Evolutionary conservation across 176 grass and related monocot species (phyloP).

Genomic region (Eragrostis nindensis): DNA sequence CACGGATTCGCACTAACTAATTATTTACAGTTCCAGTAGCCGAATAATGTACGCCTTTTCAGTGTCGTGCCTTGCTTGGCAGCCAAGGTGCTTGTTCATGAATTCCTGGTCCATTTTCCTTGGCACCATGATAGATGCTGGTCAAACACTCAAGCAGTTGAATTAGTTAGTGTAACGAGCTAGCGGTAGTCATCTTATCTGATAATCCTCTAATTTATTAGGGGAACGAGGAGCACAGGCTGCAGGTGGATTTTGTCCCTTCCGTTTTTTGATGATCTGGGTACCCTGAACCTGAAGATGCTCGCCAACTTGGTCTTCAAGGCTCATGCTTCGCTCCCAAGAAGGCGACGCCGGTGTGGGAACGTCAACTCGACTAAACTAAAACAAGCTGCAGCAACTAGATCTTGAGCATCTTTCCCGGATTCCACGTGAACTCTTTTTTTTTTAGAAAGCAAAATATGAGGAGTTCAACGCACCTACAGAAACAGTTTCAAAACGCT

Average conservation of each 20-base stretch:
- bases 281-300: not conserved
- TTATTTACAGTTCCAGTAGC: too few relatives aligned
- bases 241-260: not conserved
- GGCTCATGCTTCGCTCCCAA: slow-evolving; percentile 33
- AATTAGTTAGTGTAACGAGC: not conserved
- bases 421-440: too few relatives aligned
- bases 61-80: not conserved
- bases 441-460: too few relatives aligned
- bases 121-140: not conserved
- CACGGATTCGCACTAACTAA: too few relatives aligned
- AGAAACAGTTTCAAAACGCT: too few relatives aligned
- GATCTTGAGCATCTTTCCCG: not conserved
- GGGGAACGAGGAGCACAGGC: not conserved
- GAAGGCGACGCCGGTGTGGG: not conserved
- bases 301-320: slow-evolving; percentile 24
- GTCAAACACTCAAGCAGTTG: not conserved
- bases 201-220: not conserved
- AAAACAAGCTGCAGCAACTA: not conserved
- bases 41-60: not conserved
- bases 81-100: not conserved
- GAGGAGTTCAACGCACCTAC: too few relatives aligned
- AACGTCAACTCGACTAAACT: slow-evolving; percentile 26
- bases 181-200: not conserved
- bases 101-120: too few relatives aligned
- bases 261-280: not conserved